phyloP scores from a whole-genome alignment of 208 protist species.

The Acanthamoeba sp. region DNA sequence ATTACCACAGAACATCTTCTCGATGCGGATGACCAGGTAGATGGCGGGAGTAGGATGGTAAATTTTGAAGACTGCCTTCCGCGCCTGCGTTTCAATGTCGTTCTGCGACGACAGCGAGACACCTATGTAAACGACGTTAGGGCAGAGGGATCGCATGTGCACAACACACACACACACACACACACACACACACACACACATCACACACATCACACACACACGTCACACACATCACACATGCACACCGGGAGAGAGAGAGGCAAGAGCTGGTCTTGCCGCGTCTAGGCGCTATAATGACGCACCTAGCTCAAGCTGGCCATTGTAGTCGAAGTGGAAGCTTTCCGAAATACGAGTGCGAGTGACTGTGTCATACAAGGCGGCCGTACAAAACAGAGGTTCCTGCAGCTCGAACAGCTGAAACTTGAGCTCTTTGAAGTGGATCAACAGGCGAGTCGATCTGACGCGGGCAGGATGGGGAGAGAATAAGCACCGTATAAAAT shows the following conservation, averaged over 20 bases:
- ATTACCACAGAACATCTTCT: neutral
- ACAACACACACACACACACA: no score
- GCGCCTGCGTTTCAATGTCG: conserved; percentile 31
- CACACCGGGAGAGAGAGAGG: no score
- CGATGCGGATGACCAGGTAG: conserved; percentile 27
- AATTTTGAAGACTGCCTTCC: neutral
- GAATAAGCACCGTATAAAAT: neutral
- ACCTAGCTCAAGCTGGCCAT: neutral
- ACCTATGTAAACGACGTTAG: neutral
- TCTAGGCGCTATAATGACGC: no score
- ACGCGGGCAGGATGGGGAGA: neutral
- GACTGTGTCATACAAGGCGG: neutral
- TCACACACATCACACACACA: no score
- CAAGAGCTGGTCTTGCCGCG: no score
- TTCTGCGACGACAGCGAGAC: neutral
- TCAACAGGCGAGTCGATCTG: conserved; percentile 5
- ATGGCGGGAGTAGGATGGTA: neutral
- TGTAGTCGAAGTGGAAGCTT: conserved; percentile 32
- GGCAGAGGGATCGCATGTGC: neutral
- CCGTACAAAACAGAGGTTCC: conserved; percentile 29
- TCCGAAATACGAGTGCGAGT: neutral
- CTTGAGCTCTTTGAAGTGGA: neutral
- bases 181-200: no score
- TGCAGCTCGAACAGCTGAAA: neutral
- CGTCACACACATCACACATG: no score